These are phyloP conservation scores for Solanum piurae DNA, from an alignment of 257 asterid genomes.

Conservation along the genomic window DNA sequence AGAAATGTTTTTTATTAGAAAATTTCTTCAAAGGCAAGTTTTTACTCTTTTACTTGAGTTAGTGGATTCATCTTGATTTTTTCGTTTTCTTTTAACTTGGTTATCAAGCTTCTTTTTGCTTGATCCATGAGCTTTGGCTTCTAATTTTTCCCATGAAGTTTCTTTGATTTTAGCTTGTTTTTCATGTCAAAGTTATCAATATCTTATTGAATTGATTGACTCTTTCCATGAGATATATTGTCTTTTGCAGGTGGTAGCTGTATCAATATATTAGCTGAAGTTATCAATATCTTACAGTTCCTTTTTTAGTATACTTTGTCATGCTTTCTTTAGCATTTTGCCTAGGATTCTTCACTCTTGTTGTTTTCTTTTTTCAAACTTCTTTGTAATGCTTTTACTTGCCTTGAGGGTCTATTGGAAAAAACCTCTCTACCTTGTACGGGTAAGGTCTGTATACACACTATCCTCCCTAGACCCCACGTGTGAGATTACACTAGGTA, in stretches of 20 bases:
- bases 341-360: neutral
- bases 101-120: neutral
- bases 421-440: too few relatives aligned
- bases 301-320: neutral
- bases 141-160: neutral
- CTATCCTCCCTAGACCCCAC: too few relatives aligned
- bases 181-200: neutral
- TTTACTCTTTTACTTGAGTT: neutral
- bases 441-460: too few relatives aligned
- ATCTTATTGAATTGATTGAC: neutral
- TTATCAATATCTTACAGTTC: neutral
- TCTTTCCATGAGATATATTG: neutral
- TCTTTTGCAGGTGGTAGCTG: neutral
- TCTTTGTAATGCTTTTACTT: too few relatives aligned
- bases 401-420: too few relatives aligned
- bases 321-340: neutral
- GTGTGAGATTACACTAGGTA: too few relatives aligned
- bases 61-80: neutral
- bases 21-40: neutral
- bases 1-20: neutral
- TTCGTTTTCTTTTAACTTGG: neutral
- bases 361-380: too few relatives aligned
- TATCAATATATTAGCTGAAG: neutral
- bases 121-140: neutral
- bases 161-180: neutral